These are phyloP conservation scores for Diplodia scrobiculata DNA, from an alignment of 2,329 filamentous ascomycete species.

Conservation along the genomic window DNA sequence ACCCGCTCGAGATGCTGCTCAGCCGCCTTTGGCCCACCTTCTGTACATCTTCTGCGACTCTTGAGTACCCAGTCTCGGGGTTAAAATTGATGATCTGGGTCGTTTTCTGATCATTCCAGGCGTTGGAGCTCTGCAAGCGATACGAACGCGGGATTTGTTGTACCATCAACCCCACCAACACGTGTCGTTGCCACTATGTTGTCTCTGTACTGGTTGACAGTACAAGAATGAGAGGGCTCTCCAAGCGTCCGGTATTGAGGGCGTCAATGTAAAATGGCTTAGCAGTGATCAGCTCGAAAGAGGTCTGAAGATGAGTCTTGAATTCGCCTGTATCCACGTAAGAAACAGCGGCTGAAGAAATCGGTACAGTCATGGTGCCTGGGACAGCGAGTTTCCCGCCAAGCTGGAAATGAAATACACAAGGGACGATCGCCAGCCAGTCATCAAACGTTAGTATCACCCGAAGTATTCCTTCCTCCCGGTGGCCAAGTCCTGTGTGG, in stretches of 20 bases:
- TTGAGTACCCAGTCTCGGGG: neutral
- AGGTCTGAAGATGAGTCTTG: neutral
- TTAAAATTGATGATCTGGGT: neutral
- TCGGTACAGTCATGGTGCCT: too few relatives aligned
- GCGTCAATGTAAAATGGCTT: neutral
- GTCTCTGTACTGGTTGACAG: too few relatives aligned
- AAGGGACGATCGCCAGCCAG: neutral
- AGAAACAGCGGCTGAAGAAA: too few relatives aligned
- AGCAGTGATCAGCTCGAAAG: neutral
- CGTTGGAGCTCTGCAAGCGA: neutral
- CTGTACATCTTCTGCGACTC: neutral
- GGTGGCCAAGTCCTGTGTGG: neutral
- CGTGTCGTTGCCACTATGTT: too few relatives aligned
- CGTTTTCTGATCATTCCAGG: neutral
- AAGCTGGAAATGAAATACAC: too few relatives aligned
- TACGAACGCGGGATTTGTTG: neutral
- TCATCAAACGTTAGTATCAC: neutral
- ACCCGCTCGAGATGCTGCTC: neutral
- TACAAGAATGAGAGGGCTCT: neutral
- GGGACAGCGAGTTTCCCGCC: too few relatives aligned
- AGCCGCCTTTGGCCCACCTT: neutral
- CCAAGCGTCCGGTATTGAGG: neutral
- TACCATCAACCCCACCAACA: neutral
- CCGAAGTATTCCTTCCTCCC: neutral
- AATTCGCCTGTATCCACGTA: neutral